These are phyloP conservation scores for Lipomyces sp. DNA, from an alignment of 805 yeast genomes.

Conservation along the genomic window DNA sequence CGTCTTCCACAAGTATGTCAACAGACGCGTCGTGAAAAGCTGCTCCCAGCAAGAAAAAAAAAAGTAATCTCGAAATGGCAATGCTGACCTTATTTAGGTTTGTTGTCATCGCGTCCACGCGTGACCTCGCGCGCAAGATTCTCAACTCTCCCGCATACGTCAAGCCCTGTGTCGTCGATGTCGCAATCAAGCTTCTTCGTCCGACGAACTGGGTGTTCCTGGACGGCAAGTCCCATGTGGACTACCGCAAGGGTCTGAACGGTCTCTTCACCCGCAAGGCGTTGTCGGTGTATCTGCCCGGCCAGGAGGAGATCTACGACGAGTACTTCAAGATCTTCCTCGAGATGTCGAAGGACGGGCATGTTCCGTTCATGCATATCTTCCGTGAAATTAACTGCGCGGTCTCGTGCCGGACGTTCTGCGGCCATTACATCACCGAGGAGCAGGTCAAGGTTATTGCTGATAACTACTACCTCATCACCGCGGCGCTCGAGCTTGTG, in stretches of 20 bases:
- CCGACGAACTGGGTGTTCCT: constrained; percentile 97
- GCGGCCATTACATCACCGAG: constrained; percentile 92
- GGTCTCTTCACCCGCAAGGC: constrained; percentile 86
- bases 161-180: constrained; percentile 98
- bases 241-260: constrained; percentile 85
- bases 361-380: constrained; percentile 80
- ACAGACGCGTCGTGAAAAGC: too few relatives aligned
- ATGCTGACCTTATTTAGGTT: constrained; percentile 41
- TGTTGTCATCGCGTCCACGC: constrained; percentile 85
- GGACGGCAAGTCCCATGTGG: constrained; percentile 93
- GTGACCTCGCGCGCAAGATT: constrained; percentile 85
- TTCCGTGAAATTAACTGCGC: constrained; percentile 97
- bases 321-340: constrained; percentile 67
- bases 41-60: too few relatives aligned
- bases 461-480: constrained; percentile 85
- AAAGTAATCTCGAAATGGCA: too few relatives aligned
- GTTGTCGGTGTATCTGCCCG: constrained; percentile 76
- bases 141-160: constrained; percentile 81
- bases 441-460: constrained; percentile 85
- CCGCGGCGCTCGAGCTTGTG: constrained; percentile 95
- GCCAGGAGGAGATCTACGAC: constrained; percentile 81
- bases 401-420: constrained; percentile 83
- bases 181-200: constrained; percentile 87
- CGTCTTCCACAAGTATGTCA: constrained; percentile 76
- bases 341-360: constrained; percentile 53